These are phyloP conservation scores for Chytriomyces confervae DNA, from an alignment of 192 early-diverging fungal species.

Conservation along the genomic window DNA sequence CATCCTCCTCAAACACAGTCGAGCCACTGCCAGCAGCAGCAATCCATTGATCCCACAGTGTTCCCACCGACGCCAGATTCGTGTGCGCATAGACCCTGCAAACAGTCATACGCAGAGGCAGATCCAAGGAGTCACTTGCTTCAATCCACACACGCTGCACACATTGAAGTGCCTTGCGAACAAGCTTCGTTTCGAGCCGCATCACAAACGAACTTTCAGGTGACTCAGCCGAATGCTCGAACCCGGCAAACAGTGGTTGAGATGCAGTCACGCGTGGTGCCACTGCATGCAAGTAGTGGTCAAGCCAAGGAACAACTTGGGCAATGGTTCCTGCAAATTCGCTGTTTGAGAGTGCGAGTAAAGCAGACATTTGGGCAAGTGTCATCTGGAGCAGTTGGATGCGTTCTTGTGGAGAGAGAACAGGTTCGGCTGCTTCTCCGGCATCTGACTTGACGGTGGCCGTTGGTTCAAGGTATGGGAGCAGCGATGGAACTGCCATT, in stretches of 20 bases:
- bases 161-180: constrained; percentile 2
- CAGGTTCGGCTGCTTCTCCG: no score
- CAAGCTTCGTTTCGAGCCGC: constrained; percentile 9
- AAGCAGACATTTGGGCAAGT: neutral
- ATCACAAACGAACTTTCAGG: neutral
- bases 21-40: neutral
- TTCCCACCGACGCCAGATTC: neutral
- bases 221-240: neutral
- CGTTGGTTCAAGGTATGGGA: no score
- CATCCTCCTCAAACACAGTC: neutral
- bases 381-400: constrained; percentile 7
- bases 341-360: neutral
- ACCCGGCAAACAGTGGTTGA: neutral
- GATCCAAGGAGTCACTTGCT: no score
- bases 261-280: neutral
- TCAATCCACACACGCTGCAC: neutral
- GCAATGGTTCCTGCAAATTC: neutral
- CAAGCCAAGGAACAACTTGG: neutral
- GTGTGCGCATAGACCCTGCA: neutral
- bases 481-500: no score
- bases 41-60: neutral
- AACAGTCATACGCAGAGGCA: neutral
- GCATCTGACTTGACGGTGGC: no score
- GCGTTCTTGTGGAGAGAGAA: neutral
- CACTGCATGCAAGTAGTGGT: neutral